Percentiles rank a stretch among this genome's conserved stretches.
These are phyloP conservation scores for Debaryomycetaceae sp. DNA, from an alignment of 1,139 yeast species.

Conservation along the genomic window DNA sequence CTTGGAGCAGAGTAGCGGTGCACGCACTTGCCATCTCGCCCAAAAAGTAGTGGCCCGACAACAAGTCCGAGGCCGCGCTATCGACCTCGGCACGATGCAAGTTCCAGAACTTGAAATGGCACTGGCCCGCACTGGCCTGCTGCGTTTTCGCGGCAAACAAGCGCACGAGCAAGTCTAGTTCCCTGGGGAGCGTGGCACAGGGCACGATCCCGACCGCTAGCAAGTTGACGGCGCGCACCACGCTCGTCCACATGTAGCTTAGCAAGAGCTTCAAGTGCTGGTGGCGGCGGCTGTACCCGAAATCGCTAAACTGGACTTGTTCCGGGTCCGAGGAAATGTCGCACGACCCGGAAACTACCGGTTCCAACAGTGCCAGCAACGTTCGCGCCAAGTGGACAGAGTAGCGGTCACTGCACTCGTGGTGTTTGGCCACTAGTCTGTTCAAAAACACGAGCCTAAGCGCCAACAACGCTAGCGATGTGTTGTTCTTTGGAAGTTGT, in stretches of 20 bases:
- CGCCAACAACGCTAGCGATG: too few relatives aligned
- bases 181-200: constrained; percentile 12
- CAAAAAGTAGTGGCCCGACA: constrained; percentile 8
- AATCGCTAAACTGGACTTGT: constrained; percentile 11
- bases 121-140: constrained; percentile 13
- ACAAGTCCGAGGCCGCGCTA: neutral
- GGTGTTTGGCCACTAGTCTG: too few relatives aligned
- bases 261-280: constrained; percentile 22
- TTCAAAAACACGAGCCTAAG: too few relatives aligned
- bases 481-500: too few relatives aligned
- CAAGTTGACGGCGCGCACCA: constrained; percentile 23
- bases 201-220: constrained; percentile 19
- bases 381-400: too few relatives aligned
- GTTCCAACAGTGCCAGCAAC: too few relatives aligned
- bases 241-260: constrained; percentile 26
- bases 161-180: constrained; percentile 12
- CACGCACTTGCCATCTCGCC: constrained; percentile 15
- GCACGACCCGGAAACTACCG: too few relatives aligned
- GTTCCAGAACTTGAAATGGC: constrained; percentile 17
- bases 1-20: constrained; percentile 11
- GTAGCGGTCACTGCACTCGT: too few relatives aligned
- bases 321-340: constrained; percentile 31
- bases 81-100: too few relatives aligned
- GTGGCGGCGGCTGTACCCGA: constrained; percentile 8
- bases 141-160: constrained; percentile 15